Conservation (phyloP, 345 rosid genomes). For the Aquilaria sinensis region DNA sequence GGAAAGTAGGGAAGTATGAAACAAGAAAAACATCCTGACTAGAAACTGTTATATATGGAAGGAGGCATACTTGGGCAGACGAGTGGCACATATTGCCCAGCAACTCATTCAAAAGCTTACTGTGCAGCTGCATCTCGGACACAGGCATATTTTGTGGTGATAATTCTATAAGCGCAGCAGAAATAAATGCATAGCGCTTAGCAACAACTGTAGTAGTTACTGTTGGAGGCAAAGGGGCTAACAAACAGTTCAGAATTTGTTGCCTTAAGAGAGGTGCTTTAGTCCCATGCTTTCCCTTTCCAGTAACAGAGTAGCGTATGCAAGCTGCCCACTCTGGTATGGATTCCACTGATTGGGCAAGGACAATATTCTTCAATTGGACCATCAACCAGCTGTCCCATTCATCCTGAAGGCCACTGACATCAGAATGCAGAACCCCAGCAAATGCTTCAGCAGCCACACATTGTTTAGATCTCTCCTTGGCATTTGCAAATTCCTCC, state of each 20-base stretch:
- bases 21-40: not conserved
- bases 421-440: slow-evolving; percentile 87
- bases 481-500: slow-evolving; percentile 80
- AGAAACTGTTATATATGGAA: not conserved
- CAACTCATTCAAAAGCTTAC: slow-evolving; percentile 67
- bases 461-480: slow-evolving; percentile 96
- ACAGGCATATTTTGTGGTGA: slow-evolving; percentile 84
- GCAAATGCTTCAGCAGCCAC: slow-evolving; percentile 99
- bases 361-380: slow-evolving; percentile 77
- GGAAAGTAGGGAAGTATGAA: too few species aligned
- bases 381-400: slow-evolving; percentile 94
- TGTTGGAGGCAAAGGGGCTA: slow-evolving; percentile 68
- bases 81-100: slow-evolving; percentile 87
- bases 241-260: slow-evolving; percentile 74
- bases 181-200: slow-evolving; percentile 91
- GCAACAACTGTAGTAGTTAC: slow-evolving; percentile 84
- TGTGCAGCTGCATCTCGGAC: slow-evolving; percentile 68
- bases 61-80: slow-evolving; percentile 80
- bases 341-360: slow-evolving; percentile 86
- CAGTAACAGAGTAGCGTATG: slow-evolving; percentile 96
- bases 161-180: slow-evolving; percentile 84
- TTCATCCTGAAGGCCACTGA: slow-evolving; percentile 64
- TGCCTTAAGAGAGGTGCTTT: slow-evolving; percentile 74
- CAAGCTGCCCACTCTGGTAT: slow-evolving; percentile 98
- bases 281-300: slow-evolving; percentile 91